Base-by-base conservation (phyloP, 2,329 filamentous ascomycete genomes). In the Xylaria sp. region DNA sequence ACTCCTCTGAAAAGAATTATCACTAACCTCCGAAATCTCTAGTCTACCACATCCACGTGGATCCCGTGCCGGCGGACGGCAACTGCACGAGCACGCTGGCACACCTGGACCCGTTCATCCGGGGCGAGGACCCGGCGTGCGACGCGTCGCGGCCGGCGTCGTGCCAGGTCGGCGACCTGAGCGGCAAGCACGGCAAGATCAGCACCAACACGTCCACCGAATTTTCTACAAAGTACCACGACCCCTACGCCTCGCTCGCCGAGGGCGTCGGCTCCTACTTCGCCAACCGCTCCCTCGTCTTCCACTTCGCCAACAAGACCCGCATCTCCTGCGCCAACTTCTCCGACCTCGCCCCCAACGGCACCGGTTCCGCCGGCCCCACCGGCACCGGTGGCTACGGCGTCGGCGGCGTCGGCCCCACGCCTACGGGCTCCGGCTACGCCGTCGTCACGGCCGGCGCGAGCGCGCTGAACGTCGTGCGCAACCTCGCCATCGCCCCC, bases 151-250 rank as follows among this genome's bases (percentile, higher is more conserved):
- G 74, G 6, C 86, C 86, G 7, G 72, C 81, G 57, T 85, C 83
- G 8, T 94, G 90, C 75, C 84, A 93, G 72, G 83, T 90, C 9
- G 90, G 90, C 60, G 90, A 93, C 69, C 77, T 92, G 51, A 82
- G 83, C 63, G 90, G 90, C 67, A 93, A 93, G 75, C 76, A 88
- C 65, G 88, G 88, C 57, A 78, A 78, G 56, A 81, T 89, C 64
- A 76, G 71, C 21, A 69, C 71, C 22, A 77, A 79, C 58, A 74
- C 78, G 11, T 86, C 79, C 66, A 66, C 69, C 22, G 71, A n/a
- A n/a, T n/a, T n/a, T n/a, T n/a, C n/a, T n/a, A n/a, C 69, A 50
- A 74, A 71, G 44, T 88, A 83, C 72, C 66, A 71, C 54, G 87
- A 90, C 66, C 68, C 72, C 19, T 89, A 78, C 66, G 73, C 79